Percentiles rank a stretch among this genome's conserved stretches.
phyloP scores from a whole-genome alignment of 768 basidiomycete genomes.

The Nidularia sp. region DNA sequence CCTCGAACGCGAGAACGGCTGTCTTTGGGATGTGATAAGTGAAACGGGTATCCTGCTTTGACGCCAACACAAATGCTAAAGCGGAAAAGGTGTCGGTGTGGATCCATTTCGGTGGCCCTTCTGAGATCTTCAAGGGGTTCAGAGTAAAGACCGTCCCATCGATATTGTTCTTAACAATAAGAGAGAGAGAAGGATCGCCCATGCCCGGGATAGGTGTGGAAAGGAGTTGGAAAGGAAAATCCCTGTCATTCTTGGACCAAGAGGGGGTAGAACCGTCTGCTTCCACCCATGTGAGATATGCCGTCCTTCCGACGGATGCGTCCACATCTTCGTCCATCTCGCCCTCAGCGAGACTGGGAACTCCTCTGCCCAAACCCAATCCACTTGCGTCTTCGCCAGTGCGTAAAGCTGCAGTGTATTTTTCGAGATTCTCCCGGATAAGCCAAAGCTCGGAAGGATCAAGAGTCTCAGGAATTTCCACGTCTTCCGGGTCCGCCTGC shows the following conservation, averaged over 20 bases:
- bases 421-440: slow-evolving; percentile 80
- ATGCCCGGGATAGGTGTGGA: slow-evolving; percentile 63
- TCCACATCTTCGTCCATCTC: slow-evolving; percentile 93
- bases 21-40: slow-evolving; percentile 63
- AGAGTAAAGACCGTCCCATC: slow-evolving; percentile 68
- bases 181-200: slow-evolving; percentile 22
- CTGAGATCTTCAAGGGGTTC: slow-evolving; percentile 19
- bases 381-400: slow-evolving; percentile 58
- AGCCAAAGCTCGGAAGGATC: slow-evolving; percentile 78
- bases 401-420: slow-evolving; percentile 69
- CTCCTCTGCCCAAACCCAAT: slow-evolving; percentile 58
- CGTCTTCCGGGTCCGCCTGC: slow-evolving; percentile 34
- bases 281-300: slow-evolving; percentile 65
- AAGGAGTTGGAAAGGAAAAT: slow-evolving; percentile 48
- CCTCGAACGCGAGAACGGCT: slow-evolving; percentile 81
- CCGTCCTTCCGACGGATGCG: slow-evolving; percentile 60
- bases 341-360: slow-evolving; percentile 81
- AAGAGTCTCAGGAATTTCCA: slow-evolving; percentile 83
- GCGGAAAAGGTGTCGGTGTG: slow-evolving; percentile 87
- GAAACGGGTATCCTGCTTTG: slow-evolving; percentile 87
- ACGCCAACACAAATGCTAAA: slow-evolving; percentile 89
- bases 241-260: slow-evolving; percentile 32
- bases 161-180: slow-evolving; percentile 69
- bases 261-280: slow-evolving; percentile 41
- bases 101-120: slow-evolving; percentile 45